phyloP scores from a whole-genome alignment of 1,284 basidiomycete genomes.

The Irpex sp. region DNA sequence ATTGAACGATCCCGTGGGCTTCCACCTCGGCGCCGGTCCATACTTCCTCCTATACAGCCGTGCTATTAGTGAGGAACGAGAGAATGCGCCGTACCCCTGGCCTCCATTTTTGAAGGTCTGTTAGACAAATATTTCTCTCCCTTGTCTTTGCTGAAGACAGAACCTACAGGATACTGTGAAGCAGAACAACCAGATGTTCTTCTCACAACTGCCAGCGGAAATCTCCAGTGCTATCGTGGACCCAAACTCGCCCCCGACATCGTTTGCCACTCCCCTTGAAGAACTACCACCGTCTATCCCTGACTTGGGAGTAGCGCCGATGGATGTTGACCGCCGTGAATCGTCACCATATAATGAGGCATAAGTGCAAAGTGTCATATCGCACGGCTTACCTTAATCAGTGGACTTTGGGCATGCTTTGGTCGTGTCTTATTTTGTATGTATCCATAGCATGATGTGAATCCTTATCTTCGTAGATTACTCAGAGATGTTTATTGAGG shows the following conservation, averaged over 20 bases:
- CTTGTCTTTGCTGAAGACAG: not conserved
- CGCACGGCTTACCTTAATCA: not conserved
- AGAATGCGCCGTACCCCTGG: slow-evolving; percentile 31
- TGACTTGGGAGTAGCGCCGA: not conserved
- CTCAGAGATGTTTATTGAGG: no score
- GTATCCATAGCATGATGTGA: no score
- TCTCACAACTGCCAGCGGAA: slow-evolving; percentile 22
- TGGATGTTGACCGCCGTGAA: slow-evolving; percentile 3
- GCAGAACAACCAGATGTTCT: slow-evolving; percentile 29
- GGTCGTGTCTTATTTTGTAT: no score
- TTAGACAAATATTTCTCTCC: not conserved
- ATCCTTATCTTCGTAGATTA: no score
- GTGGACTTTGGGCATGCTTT: not conserved
- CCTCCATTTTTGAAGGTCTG: slow-evolving; percentile 39
- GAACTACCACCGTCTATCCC: not conserved
- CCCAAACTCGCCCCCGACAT: slow-evolving; percentile 28
- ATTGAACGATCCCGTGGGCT: slow-evolving; percentile 59
- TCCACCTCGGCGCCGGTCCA: slow-evolving; percentile 72
- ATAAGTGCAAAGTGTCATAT: not conserved
- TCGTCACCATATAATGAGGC: not conserved
- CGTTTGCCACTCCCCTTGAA: slow-evolving; percentile 9
- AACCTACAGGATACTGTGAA: slow-evolving; percentile 26
- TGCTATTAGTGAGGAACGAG: slow-evolving; percentile 35
- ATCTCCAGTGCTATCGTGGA: slow-evolving; percentile 18
- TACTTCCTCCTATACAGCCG: slow-evolving; percentile 71